Evolutionary conservation across 352 stramenopile genomes (phyloP).

Genomic region (Paralagenidium karlingii): DNA sequence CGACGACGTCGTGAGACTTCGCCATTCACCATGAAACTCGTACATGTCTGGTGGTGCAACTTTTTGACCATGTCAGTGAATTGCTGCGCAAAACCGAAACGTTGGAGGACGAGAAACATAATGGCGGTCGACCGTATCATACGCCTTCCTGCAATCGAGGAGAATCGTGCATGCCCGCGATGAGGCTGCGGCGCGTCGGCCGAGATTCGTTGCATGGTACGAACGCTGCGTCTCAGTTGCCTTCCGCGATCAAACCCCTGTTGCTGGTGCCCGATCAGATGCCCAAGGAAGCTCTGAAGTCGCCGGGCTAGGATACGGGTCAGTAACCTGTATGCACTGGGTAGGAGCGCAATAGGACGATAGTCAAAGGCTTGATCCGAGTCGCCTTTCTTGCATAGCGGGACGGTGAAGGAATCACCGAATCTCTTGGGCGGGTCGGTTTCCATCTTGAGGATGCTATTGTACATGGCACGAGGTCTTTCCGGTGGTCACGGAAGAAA

Average conservation of each 20-base stretch:
- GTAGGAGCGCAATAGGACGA: slow-evolving; percentile 10
- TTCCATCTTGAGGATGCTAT: too few relatives aligned
- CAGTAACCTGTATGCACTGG: slow-evolving; percentile 15
- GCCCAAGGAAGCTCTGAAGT: background rate
- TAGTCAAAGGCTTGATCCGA: slow-evolving; percentile 8
- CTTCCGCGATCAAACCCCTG: slow-evolving; percentile 10
- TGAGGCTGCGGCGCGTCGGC: too few relatives aligned
- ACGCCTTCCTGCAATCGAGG: slow-evolving; percentile 8
- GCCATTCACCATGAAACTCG: slow-evolving; percentile 4
- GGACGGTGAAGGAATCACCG: too few relatives aligned
- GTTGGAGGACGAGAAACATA: slow-evolving; percentile 6
- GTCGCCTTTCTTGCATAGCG: slow-evolving; percentile 10
- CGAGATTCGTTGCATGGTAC: too few relatives aligned
- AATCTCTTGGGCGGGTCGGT: too few relatives aligned
- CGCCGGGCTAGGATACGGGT: slow-evolving; percentile 3
- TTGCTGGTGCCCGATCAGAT: slow-evolving; percentile 6
- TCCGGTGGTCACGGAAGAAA: too few relatives aligned
- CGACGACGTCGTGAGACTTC: background rate
- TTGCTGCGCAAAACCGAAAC: slow-evolving; percentile 8
- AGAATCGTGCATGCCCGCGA: slow-evolving; percentile 4
- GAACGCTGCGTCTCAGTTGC: too few relatives aligned
- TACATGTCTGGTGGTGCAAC: slow-evolving; percentile 2
- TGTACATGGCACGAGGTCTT: too few relatives aligned
- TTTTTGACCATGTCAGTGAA: slow-evolving; percentile 4
- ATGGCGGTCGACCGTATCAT: slow-evolving; percentile 7